Evolutionary conservation across 2,329 filamentous ascomycete genomes (phyloP).

Genomic region (Madurella fahalii): DNA sequence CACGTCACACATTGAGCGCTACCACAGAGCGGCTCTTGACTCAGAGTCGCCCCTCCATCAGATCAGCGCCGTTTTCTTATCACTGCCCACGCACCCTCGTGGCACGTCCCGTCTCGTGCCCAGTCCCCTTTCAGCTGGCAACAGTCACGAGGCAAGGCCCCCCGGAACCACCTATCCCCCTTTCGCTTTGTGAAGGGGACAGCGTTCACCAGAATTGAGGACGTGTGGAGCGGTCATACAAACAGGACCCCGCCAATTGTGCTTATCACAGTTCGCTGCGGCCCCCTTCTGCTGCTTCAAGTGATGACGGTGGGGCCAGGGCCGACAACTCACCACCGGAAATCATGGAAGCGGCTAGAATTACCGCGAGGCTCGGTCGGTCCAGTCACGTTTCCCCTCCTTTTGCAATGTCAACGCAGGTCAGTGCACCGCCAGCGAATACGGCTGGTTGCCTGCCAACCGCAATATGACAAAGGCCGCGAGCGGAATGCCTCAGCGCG

Average conservation of each 20-base stretch:
- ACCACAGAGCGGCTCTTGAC: conserved; percentile 10
- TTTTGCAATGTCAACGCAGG: not conserved
- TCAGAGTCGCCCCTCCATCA: conserved; percentile 17
- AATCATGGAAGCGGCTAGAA: conserved; percentile 20
- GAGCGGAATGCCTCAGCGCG: not conserved
- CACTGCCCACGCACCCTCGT: conserved; percentile 6
- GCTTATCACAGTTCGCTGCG: not conserved
- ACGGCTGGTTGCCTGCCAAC: no score
- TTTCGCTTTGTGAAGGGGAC: not conserved
- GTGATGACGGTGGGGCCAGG: conserved; percentile 3
- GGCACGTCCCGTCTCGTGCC: conserved; percentile 13
- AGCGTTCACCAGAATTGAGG: not conserved
- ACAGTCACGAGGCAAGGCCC: conserved; percentile 15
- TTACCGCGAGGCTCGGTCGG: not conserved
- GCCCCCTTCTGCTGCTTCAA: not conserved
- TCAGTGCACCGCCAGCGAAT: no score
- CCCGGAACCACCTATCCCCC: not conserved
- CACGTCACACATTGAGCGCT: conserved; percentile 15
- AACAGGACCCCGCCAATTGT: not conserved
- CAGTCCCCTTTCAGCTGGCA: conserved; percentile 5
- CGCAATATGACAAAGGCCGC: not conserved
- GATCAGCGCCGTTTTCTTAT: conserved; percentile 10
- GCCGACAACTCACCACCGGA: conserved; percentile 5
- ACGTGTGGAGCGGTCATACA: not conserved
- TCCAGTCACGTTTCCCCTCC: not conserved